Evolutionary conservation across 2,329 filamentous ascomycete species (phyloP), one percentile per base, ranked within the genome.

Genomic region (Trichoderma lentiforme): DNA sequence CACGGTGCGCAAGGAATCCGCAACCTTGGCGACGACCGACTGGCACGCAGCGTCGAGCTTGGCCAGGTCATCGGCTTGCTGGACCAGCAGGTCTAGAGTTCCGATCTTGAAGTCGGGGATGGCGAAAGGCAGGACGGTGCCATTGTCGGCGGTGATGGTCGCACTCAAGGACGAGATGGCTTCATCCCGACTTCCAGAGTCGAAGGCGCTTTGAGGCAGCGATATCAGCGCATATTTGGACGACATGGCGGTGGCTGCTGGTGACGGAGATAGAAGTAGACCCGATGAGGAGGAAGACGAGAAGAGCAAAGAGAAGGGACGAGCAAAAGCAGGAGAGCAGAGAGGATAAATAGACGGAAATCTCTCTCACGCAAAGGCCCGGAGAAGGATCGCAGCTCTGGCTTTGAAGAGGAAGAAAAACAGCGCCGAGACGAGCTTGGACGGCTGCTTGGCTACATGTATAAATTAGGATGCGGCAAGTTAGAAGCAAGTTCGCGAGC

Each of bases 101-200:
- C 96, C 96, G 81, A 99, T 97, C 86, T 98, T 99, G 88, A 99
- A 98, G 75, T 94, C 92, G 24, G 96, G 96, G 74, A 98, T 92
- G 71, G 89, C 85, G 80, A 98, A 98, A 3, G 91, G 90, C 66
- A 90, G 85, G 60, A 94, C 91, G 67, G 88, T 89, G 80, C 92
- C 94, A 81, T 93, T 91, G 77, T 97, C 93, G 71, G 89, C 84
- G 64, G 89, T 86, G 70, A 97, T 87, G 56, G 91, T 93, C 71
- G 90, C 84, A 76, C 90, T 89, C 74, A 99, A 84, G 60, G 93
- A 89, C 62, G 90, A 88, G 76, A 98, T 86, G 75, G 95, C 94
- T 81, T 97, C 93, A 76, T 95, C 92, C 78, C 88, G 88, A 83
- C 95, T 89, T 83, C 89, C 89, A 65, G 93, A 92, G 76, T 94